Evolutionary conservation across 805 yeast species (phyloP).

Genomic region (Lipomyces spencermartinsiae): DNA sequence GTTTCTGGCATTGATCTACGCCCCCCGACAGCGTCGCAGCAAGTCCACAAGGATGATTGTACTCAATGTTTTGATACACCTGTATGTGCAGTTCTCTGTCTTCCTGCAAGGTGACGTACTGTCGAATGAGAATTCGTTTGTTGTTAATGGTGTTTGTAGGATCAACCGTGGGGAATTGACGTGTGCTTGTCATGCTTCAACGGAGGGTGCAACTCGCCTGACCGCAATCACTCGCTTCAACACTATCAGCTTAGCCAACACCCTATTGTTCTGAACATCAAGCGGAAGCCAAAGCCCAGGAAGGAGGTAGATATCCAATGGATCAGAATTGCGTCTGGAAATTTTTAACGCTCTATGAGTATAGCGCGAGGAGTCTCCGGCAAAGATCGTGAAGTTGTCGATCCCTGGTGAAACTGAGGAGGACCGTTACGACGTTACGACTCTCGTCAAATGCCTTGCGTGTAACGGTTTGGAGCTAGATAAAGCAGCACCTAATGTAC

Average conservation of each 20-base stretch:
- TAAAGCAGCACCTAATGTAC: conserved; percentile 17
- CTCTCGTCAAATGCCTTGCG: conserved; percentile 52
- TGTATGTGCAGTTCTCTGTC: conserved; percentile 38
- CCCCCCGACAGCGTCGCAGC: conserved; percentile 40
- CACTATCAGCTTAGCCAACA: conserved; percentile 65
- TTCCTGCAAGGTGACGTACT: not conserved
- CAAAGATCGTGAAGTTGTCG: conserved; percentile 69
- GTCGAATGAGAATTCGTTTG: not conserved
- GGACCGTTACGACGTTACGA: conserved; percentile 60
- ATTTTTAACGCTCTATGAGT: conserved; percentile 13
- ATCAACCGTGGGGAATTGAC: conserved; percentile 64
- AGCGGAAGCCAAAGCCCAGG: conserved; percentile 41
- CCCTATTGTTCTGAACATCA: conserved; percentile 63
- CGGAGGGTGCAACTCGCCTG: conserved; percentile 53
- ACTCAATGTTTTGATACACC: conserved; percentile 82
- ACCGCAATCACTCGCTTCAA: conserved; percentile 64
- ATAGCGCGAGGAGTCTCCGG: conserved; percentile 45
- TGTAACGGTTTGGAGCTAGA: conserved; percentile 40
- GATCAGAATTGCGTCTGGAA: conserved; percentile 42
- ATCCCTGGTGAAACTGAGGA: conserved; percentile 67
- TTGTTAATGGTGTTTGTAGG: conserved; percentile 32
- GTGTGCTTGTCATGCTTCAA: conserved; percentile 73
- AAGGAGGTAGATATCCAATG: conserved; percentile 38
- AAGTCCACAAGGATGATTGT: conserved; percentile 86
- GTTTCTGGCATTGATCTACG: conserved; percentile 18